Conservation (phyloP, 176 grass and related monocot species). For the Ananas comosus region DNA sequence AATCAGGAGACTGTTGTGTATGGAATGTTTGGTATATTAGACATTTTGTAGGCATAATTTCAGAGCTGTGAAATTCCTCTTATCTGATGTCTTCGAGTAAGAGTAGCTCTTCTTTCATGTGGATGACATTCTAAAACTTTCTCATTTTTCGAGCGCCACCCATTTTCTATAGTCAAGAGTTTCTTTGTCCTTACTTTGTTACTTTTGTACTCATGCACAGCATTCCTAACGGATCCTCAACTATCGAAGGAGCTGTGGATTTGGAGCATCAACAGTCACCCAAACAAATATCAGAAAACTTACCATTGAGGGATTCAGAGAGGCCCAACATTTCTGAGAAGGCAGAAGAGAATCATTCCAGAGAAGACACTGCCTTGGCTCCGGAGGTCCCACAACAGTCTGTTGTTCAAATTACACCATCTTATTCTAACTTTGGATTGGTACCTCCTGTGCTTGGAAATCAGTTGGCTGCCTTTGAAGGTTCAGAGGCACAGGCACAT, state of each 20-base stretch:
- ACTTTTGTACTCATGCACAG: constrained; percentile 32
- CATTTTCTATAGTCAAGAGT: not conserved
- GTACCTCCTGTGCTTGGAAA: constrained; percentile 26
- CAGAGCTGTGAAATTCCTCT: no score
- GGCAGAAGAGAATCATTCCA: constrained; percentile 27
- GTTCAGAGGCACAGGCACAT: constrained; percentile 42
- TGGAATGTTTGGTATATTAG: no score
- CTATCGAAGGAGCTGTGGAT: constrained; percentile 20
- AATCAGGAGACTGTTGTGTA: no score
- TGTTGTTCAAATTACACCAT: constrained; percentile 25
- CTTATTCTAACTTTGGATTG: constrained; percentile 37
- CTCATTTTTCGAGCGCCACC: no score
- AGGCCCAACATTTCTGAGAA: constrained; percentile 11
- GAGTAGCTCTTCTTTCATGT: no score
- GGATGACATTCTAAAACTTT: no score
- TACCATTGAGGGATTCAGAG: constrained; percentile 8
- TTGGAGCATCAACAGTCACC: constrained; percentile 21
- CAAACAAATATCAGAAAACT: constrained; percentile 24
- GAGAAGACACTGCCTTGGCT: constrained; percentile 24
- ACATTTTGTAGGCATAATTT: no score
- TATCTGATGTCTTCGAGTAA: no score
- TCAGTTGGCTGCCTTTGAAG: constrained; percentile 42
- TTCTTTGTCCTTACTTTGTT: constrained; percentile 25
- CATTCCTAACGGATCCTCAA: constrained; percentile 22
- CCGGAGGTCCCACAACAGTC: constrained; percentile 26